Evolutionary conservation across 805 yeast species (phyloP), one percentile per base, ranked within the genome.

Genomic region (Hanseniaspora mollemarum): DNA sequence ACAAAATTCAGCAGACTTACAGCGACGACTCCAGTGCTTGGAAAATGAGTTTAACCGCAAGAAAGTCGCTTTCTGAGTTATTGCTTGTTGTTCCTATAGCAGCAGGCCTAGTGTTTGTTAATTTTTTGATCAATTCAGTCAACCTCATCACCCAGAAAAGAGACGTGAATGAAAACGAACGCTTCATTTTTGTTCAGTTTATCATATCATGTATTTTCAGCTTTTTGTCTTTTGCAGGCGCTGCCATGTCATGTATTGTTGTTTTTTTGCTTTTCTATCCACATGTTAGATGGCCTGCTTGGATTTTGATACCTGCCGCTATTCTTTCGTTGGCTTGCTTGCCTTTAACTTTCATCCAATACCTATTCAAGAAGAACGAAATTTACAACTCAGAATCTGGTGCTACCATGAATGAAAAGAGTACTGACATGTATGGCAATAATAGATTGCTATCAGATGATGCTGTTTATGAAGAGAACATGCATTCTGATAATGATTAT

Each of bases 251-350:
- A 22, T 75, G 82, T 49, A 64, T 83, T 10, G 72, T 79, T 26
- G 68, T 70, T 0, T 71, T 82, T 35, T 58, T 84, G 45, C 66
- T 77, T 15, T 83, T 80, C 61, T 74, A 70, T 57, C 92, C 92
- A 8, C 68, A 79, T 54, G 70, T 81, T 16, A 65, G 71, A 6
- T 83, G 88, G 88, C 71, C 79, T n/a, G 71, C 80, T 8, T 83
- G 90, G 88, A 61, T 80, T 31, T 68, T 81, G 58, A 72, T 83
- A 26, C 87, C 82, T 1, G 74, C 85, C 3, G 81, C 84, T 12
- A 81, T 71, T 0, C 64, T 79, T 49, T 71, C 72, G 51, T 65
- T 83, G 53, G 49, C 78, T 1, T 64, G 78, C 1, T 54, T 80
- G 1, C 75, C 83, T 5, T 62, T 77, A 38, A 66, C 75, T 28